Percentiles rank a stretch among this genome's conserved stretches.
These are phyloP conservation scores for Trypanosoma melophagium DNA, from an alignment of 208 protist species.

Conservation along the genomic window DNA sequence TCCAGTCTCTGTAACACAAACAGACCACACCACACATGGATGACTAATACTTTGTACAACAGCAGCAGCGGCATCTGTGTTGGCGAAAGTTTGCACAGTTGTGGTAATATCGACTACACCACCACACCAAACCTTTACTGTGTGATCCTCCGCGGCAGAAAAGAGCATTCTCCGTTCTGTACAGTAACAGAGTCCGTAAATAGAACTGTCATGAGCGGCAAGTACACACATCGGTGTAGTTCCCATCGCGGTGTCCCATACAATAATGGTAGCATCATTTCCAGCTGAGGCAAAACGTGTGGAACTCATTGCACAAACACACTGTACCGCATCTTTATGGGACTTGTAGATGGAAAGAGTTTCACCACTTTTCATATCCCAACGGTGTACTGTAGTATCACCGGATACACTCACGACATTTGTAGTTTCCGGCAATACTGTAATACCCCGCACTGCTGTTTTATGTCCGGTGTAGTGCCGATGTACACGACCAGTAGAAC, in stretches of 20 bases:
- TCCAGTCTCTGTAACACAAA: slow-evolving; percentile 48
- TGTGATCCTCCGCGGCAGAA: slow-evolving; percentile 85
- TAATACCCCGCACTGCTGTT: slow-evolving; percentile 64
- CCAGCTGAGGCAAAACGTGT: slow-evolving; percentile 56
- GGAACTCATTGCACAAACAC: slow-evolving; percentile 49
- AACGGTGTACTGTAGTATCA: slow-evolving; percentile 82
- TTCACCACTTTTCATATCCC: slow-evolving; percentile 52
- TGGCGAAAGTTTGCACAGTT: background rate
- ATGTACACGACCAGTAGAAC: slow-evolving; percentile 45
- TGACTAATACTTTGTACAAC: slow-evolving; percentile 80
- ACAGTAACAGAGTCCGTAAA: slow-evolving; percentile 70
- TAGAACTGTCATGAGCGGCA: slow-evolving; percentile 57
- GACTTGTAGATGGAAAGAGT: slow-evolving; percentile 48
- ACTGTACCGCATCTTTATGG: slow-evolving; percentile 72
- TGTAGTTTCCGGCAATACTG: slow-evolving; percentile 48
- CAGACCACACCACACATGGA: slow-evolving; percentile 89
- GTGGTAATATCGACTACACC: background rate
- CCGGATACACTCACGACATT: slow-evolving; percentile 64
- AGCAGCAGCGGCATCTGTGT: slow-evolving; percentile 16
- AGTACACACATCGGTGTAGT: slow-evolving; percentile 26
- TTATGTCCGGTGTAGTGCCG: slow-evolving; percentile 55
- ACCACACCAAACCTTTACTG: slow-evolving; percentile 73
- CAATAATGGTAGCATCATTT: slow-evolving; percentile 60
- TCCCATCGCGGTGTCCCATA: slow-evolving; percentile 39
- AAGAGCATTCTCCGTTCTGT: slow-evolving; percentile 52